Base-by-base conservation (phyloP, 2,329 filamentous ascomycete genomes). In the Neocatenulostroma microsporum region DNA sequence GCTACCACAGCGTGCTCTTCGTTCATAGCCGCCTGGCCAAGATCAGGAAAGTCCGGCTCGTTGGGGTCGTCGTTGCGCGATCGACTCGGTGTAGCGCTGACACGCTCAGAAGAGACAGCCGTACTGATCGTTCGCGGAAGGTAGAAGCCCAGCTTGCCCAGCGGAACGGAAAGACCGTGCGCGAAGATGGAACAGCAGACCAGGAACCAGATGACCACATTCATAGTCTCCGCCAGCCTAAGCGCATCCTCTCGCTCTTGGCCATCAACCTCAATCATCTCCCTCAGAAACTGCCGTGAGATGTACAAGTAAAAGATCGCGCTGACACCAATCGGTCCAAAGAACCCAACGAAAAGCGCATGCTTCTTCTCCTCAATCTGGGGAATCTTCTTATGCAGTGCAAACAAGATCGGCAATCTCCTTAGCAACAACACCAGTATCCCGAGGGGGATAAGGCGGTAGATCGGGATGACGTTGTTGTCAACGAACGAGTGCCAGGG, bases 261-360 rank as follows among this genome's bases (percentile, higher is more conserved):
- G 0, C 75, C 79, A 35, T 83, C 65, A 6, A 77, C 73, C 0
- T 70, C 74, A 38, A 78, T 60, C n/a, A n/a, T n/a, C 3, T 64
- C 54, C 5, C 58, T 55, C 2, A 95, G 67, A 42, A 88, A 94
- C 17, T 94, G 84, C 1, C 84, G 60, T 26, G 75, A 80, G 43
- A 94, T 69, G 53, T 87, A 93, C 5, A 95, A 70, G 56, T 95
- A 94, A 57, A 94, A 95, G 14, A 47, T 74, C 1, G 86, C 88
- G 12, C 84, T 85, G 2, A 94, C 87, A 3, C 89, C 87, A 38
- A 95, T 88, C 0, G 88, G 88, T 0, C 88, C 88, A 47, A 95
- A 95, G 66, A 94, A 94, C 0, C 88, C 88, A 6, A 91, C 84
- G 53, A 94, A 94, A 0, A 84, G 63, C 2, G 86, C 86, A 48